Conservation (phyloP, 108 stramenopile species). For the Nannochloropsis gaditana region DNA sequence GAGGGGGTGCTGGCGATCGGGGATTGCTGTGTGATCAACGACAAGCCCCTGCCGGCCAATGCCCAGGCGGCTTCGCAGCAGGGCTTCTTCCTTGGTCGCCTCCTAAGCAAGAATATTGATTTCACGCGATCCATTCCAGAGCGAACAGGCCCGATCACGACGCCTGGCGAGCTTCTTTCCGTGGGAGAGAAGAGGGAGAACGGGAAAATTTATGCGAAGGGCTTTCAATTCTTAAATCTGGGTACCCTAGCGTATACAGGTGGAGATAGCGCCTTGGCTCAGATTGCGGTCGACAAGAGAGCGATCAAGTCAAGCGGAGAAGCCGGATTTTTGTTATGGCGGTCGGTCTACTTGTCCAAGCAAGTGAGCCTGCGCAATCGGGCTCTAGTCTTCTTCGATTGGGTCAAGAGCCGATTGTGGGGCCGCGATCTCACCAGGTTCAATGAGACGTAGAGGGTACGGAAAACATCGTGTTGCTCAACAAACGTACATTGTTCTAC, state of each 20-base stretch:
- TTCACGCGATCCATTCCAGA: conserved; percentile 32
- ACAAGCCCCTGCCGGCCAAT: conserved; percentile 68
- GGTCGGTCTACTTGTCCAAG: conserved; percentile 77
- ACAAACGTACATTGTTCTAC: too few species aligned
- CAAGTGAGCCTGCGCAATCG: conserved; percentile 80
- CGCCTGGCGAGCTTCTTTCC: conserved; percentile 27
- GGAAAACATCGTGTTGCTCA: neutral
- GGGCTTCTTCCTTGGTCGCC: conserved; percentile 73
- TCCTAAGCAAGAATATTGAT: conserved; percentile 71
- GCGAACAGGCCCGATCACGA: conserved; percentile 32
- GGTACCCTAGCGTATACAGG: conserved; percentile 91
- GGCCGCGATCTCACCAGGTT: conserved; percentile 73
- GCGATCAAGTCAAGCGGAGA: conserved; percentile 39
- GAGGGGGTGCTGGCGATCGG: conserved; percentile 77
- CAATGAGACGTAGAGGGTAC: conserved; percentile 22
- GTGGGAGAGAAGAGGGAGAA: neutral
- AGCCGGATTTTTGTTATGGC: conserved; percentile 52
- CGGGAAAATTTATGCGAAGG: conserved; percentile 62
- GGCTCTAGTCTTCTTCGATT: conserved; percentile 76
- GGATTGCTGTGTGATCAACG: conserved; percentile 70
- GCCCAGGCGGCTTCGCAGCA: conserved; percentile 89
- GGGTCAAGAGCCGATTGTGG: conserved; percentile 73
- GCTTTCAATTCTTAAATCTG: conserved; percentile 87
- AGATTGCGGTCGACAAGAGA: conserved; percentile 37
- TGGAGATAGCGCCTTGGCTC: conserved; percentile 62